Base-by-base conservation (phyloP, 768 basidiomycete genomes). In the Peribolospora kevripleyi region DNA sequence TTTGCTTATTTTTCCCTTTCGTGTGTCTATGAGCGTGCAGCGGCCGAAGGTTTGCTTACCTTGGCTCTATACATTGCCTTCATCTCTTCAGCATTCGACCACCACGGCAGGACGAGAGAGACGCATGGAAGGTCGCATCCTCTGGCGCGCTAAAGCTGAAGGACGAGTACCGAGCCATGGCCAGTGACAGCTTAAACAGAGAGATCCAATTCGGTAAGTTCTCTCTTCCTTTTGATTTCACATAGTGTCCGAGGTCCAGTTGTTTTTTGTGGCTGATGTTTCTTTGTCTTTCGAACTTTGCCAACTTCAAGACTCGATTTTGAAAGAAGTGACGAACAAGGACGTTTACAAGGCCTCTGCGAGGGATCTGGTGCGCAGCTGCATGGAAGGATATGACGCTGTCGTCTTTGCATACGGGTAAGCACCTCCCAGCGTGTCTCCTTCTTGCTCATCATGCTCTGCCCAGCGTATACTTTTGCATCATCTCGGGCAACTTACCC, bases 331-430 rank as follows among this genome's bases (percentile, higher is more conserved):
- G 13, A 54, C 55, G 50, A 65, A 65, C 48, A 54, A 55, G 40
- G 55, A 51, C 3, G 59, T 65, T 0, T 65, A 65, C 51, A 41
- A 55, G 9, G 55, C 54, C 7, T 62, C 61, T 0, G 64, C 61
- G 3, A 57, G 53, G 25, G 57, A 58, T 25, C 56, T 65, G 6
- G 60, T 65, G 7, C 48, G 61, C 5, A 60, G 58, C 10, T 86
- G 90, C 7, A 95, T 97, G 91, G 86, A 91, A 51, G 93, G 93
- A 25, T 97, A 79, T 71, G 95, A 98, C 65, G 77, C 90, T 10
- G 84, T 97, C 61, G 77, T 95, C 46, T 98, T 98, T 61, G 93
- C 93, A 3, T 70, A 71, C 57, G 71, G 64, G 14, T 50, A n/a
- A 11, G 39, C n/a, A n/a, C n/a, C 14, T 48, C 25, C 11, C 37